Base-by-base conservation (phyloP, 768 basidiomycete species). In the Tylopilus intermedius region DNA sequence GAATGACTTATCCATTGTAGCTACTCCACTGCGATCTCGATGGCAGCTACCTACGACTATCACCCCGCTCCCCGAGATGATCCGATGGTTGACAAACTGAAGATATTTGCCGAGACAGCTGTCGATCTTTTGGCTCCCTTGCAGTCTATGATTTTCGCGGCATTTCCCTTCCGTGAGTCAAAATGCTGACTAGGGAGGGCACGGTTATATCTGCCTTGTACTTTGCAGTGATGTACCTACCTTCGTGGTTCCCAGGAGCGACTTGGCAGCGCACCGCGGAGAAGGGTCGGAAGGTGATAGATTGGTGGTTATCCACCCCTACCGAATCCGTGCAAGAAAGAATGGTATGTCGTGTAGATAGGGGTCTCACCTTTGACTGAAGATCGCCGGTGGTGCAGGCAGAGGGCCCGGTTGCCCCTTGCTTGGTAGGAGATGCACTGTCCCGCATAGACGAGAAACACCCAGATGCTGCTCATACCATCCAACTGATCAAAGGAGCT, bases 11-110 rank as follows among this genome's bases (percentile, higher is more conserved):
- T 15, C 18, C 15, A 18, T 22, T 11, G 13, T 29, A 55, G 54
- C 13, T 52, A 24, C 4, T 35, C 54, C n/a, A 55, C 54, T n/a
- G 50, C 54, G 1, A 51, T 55, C 21, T 37, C 54, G 10, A 55
- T 55, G 50, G 54, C 50, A 18, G 54, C 50, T 11, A 55, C 54
- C 22, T 52, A 52, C 4, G 54, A 53, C 29, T 53, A 55, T 24
- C 54, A 55, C 18, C 50, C 41, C 13, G 50, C 45, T 26, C 50
- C 50, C 0, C 50, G 40, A 24, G 46, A 51, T 35, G 54, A 55
- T 18, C 54, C 54, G 45, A 52, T 55, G 54, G 54, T 55, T 9
- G 27, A 32, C 22, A 55, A 53, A 18, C 21, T 55, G 27, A 47
- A 42, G 10, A 22, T 52, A 2, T 41, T 55, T n/a, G 46, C 46